Evolutionary conservation across 139 green algal species (phyloP), one percentile per base, ranked within the genome.

Genomic region (Volvox africanus): DNA sequence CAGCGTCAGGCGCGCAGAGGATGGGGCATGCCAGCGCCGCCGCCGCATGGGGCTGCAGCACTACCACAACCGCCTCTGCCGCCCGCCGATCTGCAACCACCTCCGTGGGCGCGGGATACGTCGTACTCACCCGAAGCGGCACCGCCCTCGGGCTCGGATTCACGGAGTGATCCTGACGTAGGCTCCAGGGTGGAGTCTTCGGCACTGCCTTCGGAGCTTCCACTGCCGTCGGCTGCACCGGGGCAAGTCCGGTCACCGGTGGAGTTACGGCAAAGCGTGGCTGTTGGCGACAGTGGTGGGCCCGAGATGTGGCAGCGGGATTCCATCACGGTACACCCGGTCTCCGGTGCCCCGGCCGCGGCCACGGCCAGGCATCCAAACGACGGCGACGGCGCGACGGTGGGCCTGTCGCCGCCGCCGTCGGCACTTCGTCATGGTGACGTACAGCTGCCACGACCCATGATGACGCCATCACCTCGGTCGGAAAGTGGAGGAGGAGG

Each of bases 261-360:
- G 2, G 20, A 55, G 1, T 18, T 78, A 13, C 87, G 76, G 16
- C 87, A 91, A 75, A 91, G 87, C 87, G 50, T 91, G 1, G 87
- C 33, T 13, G 87, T 91, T 3, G 87, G 87, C 0, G 87, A 91
- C 61, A 91, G 87, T 61, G 76, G 87, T 55, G 87, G 76, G 12
- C 87, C 76, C 16, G 87, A 30, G 6, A 90, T 90, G 86, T 90
- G 86, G 86, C 50, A 75, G 86, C 44, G 73, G 36, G 68, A 71
- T 1, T 89, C 85, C 19, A 71, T 89, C 18, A 18, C 20, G 36
- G 19, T 82, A 65, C 83, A 77, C 3, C 65, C 21, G 21, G 6
- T 28, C 65, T 9, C 44, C 5, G 44, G 13, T 19, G 82, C 61
- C 82, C 5, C 32, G 61, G 33, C 76, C 76, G 76, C 14, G 28